Base-by-base conservation (phyloP, 352 stramenopile species). In the Pythium aristosporum region DNA sequence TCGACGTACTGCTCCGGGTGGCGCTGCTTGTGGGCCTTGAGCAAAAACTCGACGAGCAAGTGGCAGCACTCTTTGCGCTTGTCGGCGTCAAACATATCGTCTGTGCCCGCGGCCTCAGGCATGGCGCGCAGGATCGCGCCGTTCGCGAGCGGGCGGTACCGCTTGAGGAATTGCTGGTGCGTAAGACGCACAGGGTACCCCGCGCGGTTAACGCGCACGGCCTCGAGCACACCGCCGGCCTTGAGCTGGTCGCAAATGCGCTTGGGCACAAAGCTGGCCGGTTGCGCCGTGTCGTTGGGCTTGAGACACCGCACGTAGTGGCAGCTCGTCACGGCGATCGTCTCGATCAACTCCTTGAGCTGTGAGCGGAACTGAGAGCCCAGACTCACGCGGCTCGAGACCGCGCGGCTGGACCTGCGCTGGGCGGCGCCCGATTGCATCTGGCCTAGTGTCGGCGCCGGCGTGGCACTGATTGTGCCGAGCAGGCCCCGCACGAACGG, bases 161-260 rank as follows among this genome's bases (percentile, higher is more conserved):
- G 96, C 70, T 94, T 89, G 37, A 94, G 73, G 58, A 99, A 99
- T 62, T 95, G 82, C 60, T 92, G 70, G 72, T 99, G 97, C 37
- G 79, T 80, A 23, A 99, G 87, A 63, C 98, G 96, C 57, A 99
- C 96, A 30, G 97, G 97, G 73, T 99, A 99, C 5, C 97, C 98
- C 39, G 97, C 89, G 44, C 97, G 92, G 63, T 98, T 98, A 20
- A 99, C 97, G 49, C 96, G 91, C 28, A 99, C 97, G 10, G 97
- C 98, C 76, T 99, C 98, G 10, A 99, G 86, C n/a, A 99, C 96
- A 83, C 98, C 98, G 68, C 96, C 96, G 49, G 98, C 99, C 61
- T 94, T 90, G 4, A 99, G 73, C 78, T 99, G 97, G 65, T 99
- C 96, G 39, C 96, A 98, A 12, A 98, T 81, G 39, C 96, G 83